Conservation (phyloP, 345 rosid genomes). For the Gossypium raimondii region DNA sequence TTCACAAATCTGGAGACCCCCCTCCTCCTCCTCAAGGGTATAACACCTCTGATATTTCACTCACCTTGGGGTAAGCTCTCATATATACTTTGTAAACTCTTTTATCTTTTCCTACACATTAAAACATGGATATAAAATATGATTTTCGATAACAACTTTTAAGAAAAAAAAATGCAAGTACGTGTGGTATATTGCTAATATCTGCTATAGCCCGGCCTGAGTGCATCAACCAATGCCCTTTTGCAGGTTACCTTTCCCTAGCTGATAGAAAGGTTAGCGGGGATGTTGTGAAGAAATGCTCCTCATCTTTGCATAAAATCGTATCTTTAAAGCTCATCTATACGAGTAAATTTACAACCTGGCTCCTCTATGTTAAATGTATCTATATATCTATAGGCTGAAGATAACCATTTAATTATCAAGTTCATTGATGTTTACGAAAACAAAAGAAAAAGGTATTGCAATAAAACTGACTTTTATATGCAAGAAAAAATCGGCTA, state of each 20-base stretch:
- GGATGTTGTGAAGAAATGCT: not conserved
- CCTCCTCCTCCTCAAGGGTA: conserved; percentile 6
- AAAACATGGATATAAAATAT: too few species aligned
- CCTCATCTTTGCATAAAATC: not conserved
- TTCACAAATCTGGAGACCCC: conserved; percentile 18
- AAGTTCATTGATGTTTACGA: not conserved
- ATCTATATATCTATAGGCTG: not conserved
- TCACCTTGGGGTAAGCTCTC: conserved; percentile 32
- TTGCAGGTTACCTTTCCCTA: conserved; percentile 5
- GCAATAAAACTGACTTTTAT: not conserved
- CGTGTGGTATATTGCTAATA: too few species aligned
- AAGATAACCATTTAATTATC: not conserved
- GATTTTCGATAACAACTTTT: too few species aligned
- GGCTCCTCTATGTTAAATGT: not conserved
- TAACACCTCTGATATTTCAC: conserved; percentile 19
- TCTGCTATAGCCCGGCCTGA: not conserved
- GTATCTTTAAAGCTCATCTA: not conserved
- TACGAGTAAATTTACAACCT: not conserved
- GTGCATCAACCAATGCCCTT: not conserved
- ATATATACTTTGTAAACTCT: not conserved
- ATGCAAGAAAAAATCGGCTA: not conserved
- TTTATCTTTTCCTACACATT: too few species aligned
- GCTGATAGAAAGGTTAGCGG: not conserved
- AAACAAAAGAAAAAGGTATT: too few species aligned
- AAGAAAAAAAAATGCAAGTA: too few species aligned